Percentiles rank a stretch among this genome's conserved stretches.
phyloP scores from a whole-genome alignment of 768 basidiomycete genomes.

The Calocybe cyanea region DNA sequence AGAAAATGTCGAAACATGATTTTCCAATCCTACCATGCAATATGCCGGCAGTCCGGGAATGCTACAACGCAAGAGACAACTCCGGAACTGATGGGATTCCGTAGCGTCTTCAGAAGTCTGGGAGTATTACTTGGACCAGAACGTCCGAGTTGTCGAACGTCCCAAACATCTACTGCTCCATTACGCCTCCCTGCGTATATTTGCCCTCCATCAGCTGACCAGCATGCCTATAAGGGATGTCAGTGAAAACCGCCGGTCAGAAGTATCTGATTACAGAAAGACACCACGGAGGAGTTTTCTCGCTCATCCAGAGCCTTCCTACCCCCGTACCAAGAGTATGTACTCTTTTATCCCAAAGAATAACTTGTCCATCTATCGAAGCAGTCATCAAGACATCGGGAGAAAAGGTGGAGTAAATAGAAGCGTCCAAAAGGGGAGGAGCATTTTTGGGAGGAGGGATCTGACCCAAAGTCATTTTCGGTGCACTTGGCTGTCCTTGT shows the following conservation, averaged over 20 bases:
- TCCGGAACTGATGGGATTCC: slow-evolving; percentile 85
- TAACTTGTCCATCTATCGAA: slow-evolving; percentile 87
- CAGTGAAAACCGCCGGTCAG: slow-evolving; percentile 1
- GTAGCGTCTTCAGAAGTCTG: slow-evolving; percentile 73
- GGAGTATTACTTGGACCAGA: slow-evolving; percentile 64
- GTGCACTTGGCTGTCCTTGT: slow-evolving; percentile 17
- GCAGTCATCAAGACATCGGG: slow-evolving; percentile 84
- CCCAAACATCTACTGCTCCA: slow-evolving; percentile 91
- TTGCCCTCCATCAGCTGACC: slow-evolving; percentile 85
- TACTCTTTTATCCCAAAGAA: slow-evolving; percentile 86
- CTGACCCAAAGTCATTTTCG: slow-evolving; percentile 27
- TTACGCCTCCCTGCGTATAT: slow-evolving; percentile 91
- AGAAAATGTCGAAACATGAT: background rate
- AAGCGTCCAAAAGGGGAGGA: slow-evolving; percentile 65
- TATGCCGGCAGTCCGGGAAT: slow-evolving; percentile 88
- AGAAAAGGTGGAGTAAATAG: slow-evolving; percentile 63
- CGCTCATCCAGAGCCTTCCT: slow-evolving; percentile 83
- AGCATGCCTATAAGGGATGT: slow-evolving; percentile 67
- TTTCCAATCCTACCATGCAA: slow-evolving; percentile 69
- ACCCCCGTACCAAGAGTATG: slow-evolving; percentile 64
- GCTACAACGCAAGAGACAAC: slow-evolving; percentile 89
- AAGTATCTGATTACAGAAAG: slow-evolving; percentile 68
- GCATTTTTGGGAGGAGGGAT: slow-evolving; percentile 69
- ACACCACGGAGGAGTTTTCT: slow-evolving; percentile 95
- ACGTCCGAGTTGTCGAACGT: slow-evolving; percentile 76